These are phyloP conservation scores for Rhizophora apiculata DNA, from an alignment of 345 rosid genomes.

Conservation along the genomic window DNA sequence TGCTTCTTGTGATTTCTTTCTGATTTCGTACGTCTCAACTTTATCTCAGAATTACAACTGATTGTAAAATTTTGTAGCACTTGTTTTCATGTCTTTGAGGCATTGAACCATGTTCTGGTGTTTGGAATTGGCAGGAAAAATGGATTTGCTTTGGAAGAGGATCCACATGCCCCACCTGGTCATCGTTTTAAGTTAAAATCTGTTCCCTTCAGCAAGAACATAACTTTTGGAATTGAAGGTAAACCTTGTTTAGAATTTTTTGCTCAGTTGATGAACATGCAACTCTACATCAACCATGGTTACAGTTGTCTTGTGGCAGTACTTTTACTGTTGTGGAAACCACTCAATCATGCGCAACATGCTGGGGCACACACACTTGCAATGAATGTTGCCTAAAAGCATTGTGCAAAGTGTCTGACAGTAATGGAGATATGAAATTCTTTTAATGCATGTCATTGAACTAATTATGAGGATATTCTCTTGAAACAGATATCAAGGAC, in stretches of 20 bases:
- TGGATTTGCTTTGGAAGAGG: conserved; percentile 88
- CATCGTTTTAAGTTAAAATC: conserved; percentile 65
- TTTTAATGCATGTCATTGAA: no score
- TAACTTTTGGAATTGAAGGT: conserved; percentile 96
- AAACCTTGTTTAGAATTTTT: conserved; percentile 4
- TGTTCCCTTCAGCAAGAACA: conserved; percentile 89
- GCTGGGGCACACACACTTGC: no score
- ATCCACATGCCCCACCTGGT: conserved; percentile 70
- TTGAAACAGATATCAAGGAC: conserved; percentile 76
- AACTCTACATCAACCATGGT: not conserved
- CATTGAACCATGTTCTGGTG: not conserved
- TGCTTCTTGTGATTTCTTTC: not conserved
- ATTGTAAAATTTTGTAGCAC: no score
- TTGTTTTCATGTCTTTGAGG: no score
- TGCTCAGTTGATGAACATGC: not conserved
- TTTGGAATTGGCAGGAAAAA: conserved; percentile 54
- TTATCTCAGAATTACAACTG: not conserved
- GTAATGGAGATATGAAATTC: not conserved
- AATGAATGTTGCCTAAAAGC: no score
- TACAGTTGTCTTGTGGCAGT: not conserved
- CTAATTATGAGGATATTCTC: not conserved
- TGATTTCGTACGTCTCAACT: not conserved
- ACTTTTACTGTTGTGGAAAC: no score
- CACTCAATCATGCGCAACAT: no score
- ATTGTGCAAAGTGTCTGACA: not conserved